A percentile compares a stretch with the other conserved stretches of the same genome.
phyloP scores from a whole-genome alignment of 345 rosid genomes.

The Eutrema yunnanense region DNA sequence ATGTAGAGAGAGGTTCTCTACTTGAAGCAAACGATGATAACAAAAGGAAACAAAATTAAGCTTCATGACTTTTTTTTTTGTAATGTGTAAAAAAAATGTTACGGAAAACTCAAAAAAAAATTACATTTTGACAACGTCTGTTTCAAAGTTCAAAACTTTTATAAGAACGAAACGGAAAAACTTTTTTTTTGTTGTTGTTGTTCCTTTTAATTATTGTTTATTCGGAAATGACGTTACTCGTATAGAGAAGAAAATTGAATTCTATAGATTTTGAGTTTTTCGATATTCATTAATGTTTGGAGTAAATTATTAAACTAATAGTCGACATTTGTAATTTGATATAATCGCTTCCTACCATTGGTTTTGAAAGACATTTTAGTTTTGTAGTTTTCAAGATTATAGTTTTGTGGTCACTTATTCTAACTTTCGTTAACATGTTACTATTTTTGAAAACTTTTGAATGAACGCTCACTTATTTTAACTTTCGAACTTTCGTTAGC shows the following conservation, averaged over 20 bases:
- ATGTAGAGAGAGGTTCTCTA: constrained; percentile 13
- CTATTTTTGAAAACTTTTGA: no score
- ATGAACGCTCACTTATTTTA: no score
- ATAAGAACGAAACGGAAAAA: not conserved
- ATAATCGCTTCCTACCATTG: no score
- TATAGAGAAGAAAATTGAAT: not conserved
- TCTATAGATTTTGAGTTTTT: not conserved
- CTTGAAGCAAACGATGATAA: constrained; percentile 16
- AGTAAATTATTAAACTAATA: no score
- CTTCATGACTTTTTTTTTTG: not conserved
- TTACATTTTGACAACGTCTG: not conserved
- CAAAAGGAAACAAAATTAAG: not conserved
- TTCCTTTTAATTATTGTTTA: not conserved
- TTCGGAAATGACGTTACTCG: constrained; percentile 8
- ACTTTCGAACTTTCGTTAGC: no score
- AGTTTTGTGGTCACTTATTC: no score
- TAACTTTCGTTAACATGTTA: no score
- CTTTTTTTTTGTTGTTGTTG: not conserved
- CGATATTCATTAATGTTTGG: not conserved
- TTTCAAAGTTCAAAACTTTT: not conserved
- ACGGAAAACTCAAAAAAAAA: not conserved
- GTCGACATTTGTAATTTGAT: no score
- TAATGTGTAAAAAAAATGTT: not conserved
- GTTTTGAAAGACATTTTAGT: no score
- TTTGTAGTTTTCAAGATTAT: no score